Evolutionary conservation across 108 stramenopile genomes (phyloP).

Genomic region (Bacterosira constricta): DNA sequence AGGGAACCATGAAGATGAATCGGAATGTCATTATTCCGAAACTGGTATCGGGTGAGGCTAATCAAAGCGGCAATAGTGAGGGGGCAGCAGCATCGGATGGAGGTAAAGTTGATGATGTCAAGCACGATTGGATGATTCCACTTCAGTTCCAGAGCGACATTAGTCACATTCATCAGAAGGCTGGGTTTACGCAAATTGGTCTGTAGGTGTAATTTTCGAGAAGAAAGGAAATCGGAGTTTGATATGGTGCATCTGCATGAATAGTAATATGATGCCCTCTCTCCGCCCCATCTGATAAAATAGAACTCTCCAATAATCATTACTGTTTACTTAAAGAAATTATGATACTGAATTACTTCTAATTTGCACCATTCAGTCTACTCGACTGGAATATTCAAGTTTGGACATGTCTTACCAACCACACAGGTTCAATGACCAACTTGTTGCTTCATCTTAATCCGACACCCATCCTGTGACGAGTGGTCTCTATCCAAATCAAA

Average conservation of each 20-base stretch:
- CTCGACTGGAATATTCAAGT: no score
- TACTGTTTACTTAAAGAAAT: no score
- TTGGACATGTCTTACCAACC: no score
- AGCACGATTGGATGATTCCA: slow-evolving; percentile 88
- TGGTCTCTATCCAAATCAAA: no score
- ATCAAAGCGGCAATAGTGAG: slow-evolving; percentile 10
- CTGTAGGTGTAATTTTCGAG: slow-evolving; percentile 16
- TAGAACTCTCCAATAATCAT: no score
- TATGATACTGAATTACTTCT: no score
- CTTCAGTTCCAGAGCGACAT: slow-evolving; percentile 88
- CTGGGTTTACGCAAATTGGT: slow-evolving; percentile 81
- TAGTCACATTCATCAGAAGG: slow-evolving; percentile 79
- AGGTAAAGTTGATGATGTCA: slow-evolving; percentile 6
- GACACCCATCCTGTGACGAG: no score
- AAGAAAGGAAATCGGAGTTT: background rate
- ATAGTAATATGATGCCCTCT: background rate
- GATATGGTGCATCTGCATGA: no score
- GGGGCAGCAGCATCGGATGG: background rate
- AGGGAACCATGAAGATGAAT: slow-evolving; percentile 89
- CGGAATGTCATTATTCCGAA: slow-evolving; percentile 64
- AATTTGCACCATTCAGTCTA: no score
- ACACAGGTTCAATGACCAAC: no score
- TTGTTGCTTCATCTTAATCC: no score
- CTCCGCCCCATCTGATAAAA: no score
- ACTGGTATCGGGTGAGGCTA: slow-evolving; percentile 17